phyloP scores from a whole-genome alignment of 345 rosid species.

The Nephelium lappaceum region DNA sequence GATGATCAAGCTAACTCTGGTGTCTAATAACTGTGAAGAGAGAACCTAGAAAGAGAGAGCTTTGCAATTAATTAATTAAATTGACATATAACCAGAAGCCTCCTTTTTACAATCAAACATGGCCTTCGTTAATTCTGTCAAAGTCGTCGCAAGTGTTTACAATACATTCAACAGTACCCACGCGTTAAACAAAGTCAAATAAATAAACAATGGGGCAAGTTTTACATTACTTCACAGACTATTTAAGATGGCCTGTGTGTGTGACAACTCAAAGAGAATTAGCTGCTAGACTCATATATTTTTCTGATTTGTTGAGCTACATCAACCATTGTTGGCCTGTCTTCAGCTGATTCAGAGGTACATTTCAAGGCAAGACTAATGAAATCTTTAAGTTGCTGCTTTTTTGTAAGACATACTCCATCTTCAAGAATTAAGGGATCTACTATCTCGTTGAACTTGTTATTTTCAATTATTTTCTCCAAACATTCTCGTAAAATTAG shows the following conservation, averaged over 20 bases:
- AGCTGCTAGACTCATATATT: background rate
- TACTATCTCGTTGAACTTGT: background rate
- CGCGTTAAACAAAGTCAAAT: too few species aligned
- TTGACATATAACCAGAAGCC: background rate
- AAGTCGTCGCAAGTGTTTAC: background rate
- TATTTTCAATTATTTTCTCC: background rate
- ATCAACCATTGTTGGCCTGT: conserved; percentile 28
- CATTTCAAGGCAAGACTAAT: background rate
- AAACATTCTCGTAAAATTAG: background rate
- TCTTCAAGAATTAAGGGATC: conserved; percentile 18
- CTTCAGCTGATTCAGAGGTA: background rate
- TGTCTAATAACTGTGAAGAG: background rate
- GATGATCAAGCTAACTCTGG: too few species aligned
- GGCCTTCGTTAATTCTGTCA: background rate
- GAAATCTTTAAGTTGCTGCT: conserved; percentile 12
- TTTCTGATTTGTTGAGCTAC: conserved; percentile 26
- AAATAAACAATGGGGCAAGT: background rate
- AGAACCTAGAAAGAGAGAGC: background rate
- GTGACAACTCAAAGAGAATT: background rate
- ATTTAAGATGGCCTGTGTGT: background rate
- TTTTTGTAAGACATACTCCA: background rate
- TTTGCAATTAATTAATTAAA: too few species aligned
- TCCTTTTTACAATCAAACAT: too few species aligned
- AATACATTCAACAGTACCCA: background rate
- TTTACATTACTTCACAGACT: background rate